A percentile compares a stretch with the other conserved stretches of the same genome.
Evolutionary conservation across 352 stramenopile genomes (phyloP).

Genomic region (Phytopythium sindhum): DNA sequence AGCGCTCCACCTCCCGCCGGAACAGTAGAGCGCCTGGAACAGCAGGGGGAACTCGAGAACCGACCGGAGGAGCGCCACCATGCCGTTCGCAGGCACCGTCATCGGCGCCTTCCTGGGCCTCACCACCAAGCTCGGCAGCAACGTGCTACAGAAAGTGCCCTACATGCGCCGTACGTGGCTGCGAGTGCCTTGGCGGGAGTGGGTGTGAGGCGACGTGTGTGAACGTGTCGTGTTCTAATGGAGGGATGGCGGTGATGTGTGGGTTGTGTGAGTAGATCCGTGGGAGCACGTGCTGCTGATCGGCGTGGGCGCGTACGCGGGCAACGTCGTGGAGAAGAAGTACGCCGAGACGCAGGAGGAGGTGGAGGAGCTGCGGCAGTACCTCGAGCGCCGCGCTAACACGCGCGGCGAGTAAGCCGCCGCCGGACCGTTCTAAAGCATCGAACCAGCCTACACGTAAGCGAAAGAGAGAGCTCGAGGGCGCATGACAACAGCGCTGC

Average conservation of each 20-base stretch:
- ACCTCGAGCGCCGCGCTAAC: conserved; percentile 60
- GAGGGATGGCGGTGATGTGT: not conserved
- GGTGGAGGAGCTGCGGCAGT: conserved; percentile 71
- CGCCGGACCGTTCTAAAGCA: not conserved
- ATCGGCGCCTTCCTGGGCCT: conserved; percentile 72
- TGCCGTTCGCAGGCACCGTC: conserved; percentile 68
- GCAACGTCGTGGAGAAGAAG: conserved; percentile 70
- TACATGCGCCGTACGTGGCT: conserved; percentile 75
- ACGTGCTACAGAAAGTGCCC: conserved; percentile 79
- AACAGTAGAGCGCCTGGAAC: not conserved
- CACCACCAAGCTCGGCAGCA: conserved; percentile 81
- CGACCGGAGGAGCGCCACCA: conserved; percentile 11
- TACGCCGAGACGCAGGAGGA: conserved; percentile 71
- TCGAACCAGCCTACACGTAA: too few species aligned
- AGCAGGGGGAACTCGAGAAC: not conserved
- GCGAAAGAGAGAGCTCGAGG: too few species aligned
- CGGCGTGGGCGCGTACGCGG: conserved; percentile 50
- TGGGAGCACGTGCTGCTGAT: conserved; percentile 83
- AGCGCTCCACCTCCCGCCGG: not conserved
- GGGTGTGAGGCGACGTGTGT: too few species aligned
- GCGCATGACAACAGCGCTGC: too few species aligned
- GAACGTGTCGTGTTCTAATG: not conserved
- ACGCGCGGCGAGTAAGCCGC: conserved; percentile 50
- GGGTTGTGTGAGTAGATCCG: conserved; percentile 42
- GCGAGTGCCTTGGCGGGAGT: too few species aligned